Base-by-base conservation (phyloP, 768 basidiomycete species). In the Pleurotus citrinopileatus region DNA sequence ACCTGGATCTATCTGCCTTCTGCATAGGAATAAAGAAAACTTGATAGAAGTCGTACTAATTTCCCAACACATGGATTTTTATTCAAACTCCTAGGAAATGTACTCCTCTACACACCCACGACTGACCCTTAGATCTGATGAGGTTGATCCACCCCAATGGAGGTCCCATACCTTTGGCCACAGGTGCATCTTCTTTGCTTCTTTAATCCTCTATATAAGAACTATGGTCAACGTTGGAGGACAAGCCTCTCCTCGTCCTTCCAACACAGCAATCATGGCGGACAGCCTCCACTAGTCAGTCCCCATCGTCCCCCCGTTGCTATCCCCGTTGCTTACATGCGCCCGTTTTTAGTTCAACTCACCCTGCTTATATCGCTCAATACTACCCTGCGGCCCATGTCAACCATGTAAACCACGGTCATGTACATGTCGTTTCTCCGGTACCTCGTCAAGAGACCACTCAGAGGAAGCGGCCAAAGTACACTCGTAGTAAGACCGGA, bases 401-500 rank as follows among this genome's bases (percentile, higher is more conserved):
- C 48, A 66, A 62, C 58, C 78, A 81, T 57, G 73, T 74, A 71
- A 53, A 63, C 58, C 65, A 59, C 29, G 68, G 69, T 22, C 73
- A 74, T 60, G 69, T 70, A 57, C 83, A 86, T 57, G 69, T 78
- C 42, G 73, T 80, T 54, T 65, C 76, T 9, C 72, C 78, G 3
- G 75, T 75, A 20, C 67, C 78, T 52, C 77, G 79, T 48, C 70
- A 69, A 29, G 87, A 83, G 44, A 55, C 76, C 22, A 63, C 75
- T 13, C 76, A 79, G 62, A 80, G 90, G 55, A 91, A 91, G 67
- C 86, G 91, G 29, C 91, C 91, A 45, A 97, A 97, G 76, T 95
- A 95, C 62, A 93, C 91, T 58, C 82, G 94, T 61, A 92, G 90
- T 71, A 94, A 96, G 74, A 94, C 93, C 1, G 94, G 94, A 20